Conservation (phyloP, 2,329 filamentous ascomycete species). For the Aspergillus luchuensis region DNA sequence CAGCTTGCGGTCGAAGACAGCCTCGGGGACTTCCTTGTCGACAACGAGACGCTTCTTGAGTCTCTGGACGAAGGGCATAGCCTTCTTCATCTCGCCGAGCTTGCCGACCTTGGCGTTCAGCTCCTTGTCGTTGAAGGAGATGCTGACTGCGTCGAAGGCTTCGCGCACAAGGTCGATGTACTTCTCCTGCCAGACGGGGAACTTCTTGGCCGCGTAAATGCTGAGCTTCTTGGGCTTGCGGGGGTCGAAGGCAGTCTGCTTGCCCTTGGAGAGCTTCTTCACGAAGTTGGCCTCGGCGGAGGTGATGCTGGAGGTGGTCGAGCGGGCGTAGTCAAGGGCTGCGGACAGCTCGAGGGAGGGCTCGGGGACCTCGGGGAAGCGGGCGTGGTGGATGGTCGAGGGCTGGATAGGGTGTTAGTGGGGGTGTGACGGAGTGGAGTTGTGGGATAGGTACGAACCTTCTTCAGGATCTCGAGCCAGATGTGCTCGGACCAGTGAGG, state of each 20-base stretch:
- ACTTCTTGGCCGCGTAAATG: slow-evolving; percentile 77
- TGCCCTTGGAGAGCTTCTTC: slow-evolving; percentile 93
- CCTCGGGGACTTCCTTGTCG: slow-evolving; percentile 64
- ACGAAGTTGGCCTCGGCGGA: slow-evolving; percentile 73
- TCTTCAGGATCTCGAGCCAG: slow-evolving; percentile 87
- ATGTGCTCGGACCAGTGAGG: slow-evolving; percentile 95
- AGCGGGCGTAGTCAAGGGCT: slow-evolving; percentile 78
- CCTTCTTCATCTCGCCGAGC: slow-evolving; percentile 83
- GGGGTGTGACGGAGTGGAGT: background rate
- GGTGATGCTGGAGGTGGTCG: slow-evolving; percentile 75
- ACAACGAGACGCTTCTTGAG: slow-evolving; percentile 79
- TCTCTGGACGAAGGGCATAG: slow-evolving; percentile 91
- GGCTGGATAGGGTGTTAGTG: slow-evolving; percentile 44
- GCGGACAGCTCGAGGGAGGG: slow-evolving; percentile 70
- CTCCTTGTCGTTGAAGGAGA: slow-evolving; percentile 75
- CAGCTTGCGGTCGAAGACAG: slow-evolving; percentile 80
- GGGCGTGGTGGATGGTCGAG: slow-evolving; percentile 74
- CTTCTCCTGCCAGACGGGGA: slow-evolving; percentile 88
- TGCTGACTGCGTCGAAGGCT: slow-evolving; percentile 64
- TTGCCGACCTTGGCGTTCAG: slow-evolving; percentile 78
- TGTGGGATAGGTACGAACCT: slow-evolving; percentile 37
- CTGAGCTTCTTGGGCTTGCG: slow-evolving; percentile 90
- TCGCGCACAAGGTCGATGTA: slow-evolving; percentile 79
- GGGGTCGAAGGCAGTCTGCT: slow-evolving; percentile 80
- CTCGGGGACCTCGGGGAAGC: slow-evolving; percentile 70